Base-by-base conservation (phyloP, 805 yeast genomes). In the Metschnikowia bowlesiae region DNA sequence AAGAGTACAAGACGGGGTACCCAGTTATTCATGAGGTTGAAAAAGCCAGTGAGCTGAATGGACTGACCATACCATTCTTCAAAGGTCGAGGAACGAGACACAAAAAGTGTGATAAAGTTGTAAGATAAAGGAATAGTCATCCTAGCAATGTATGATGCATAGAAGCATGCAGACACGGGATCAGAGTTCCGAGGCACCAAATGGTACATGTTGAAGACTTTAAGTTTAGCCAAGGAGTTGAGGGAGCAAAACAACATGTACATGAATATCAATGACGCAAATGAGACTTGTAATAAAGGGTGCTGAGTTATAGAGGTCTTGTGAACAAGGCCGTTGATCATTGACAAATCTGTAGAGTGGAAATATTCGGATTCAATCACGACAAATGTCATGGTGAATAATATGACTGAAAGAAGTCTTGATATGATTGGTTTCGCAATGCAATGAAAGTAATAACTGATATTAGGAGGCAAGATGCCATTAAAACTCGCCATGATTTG, bases 81-180 rank as follows among this genome's bases (percentile, higher is more conserved):
- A 65, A 89, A 89, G 10, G 74, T 69, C 1, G 82, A 73, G 26
- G 65, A 50, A 29, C 84, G 69, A 16, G 78, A 71, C 2, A 81
- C 75, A 51, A 85, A 76, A 48, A 89, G 70, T 46, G 87, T 85
- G 50, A 88, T 65, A 62, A 86, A 89, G 66, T 89, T 89, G 68
- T 85, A 89, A 28, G 88, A 82, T 54, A 89, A 71, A 9, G 96
- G 96, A 10, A 89, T 83, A 0, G 96, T 87, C 62, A 89, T 71
- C 54, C 96, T 81, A 46, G 91, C 85, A 16, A 88, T 83, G 59
- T 89, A 88, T 59, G 87, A 85, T 18, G 90, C 82, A 64, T 87
- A 89, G 62, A 88, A 89, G 33, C 88, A 75, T 22, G 86, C 78
- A 13, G 89, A 82, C 0, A 87, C 85, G 0, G 88, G 85, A 62